These are phyloP conservation scores for Trichoderma endophyticum DNA, from an alignment of 2,329 filamentous ascomycete species.

Conservation along the genomic window DNA sequence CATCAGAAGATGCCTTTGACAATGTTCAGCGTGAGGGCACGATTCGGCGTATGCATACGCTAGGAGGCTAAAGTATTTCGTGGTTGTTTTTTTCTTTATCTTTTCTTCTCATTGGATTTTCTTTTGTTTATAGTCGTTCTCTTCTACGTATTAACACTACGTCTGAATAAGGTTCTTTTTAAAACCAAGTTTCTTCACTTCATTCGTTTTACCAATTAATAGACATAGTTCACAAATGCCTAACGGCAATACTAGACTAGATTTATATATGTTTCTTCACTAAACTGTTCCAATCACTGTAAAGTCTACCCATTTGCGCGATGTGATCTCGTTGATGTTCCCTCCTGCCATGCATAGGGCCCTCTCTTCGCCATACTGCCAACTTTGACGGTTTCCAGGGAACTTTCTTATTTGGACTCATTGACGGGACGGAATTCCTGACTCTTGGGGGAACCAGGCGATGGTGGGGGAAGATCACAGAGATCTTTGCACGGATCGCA, in stretches of 20 bases:
- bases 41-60: conserved; percentile 1
- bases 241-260: background rate
- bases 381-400: too few species aligned
- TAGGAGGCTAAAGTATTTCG: background rate
- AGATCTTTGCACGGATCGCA: background rate
- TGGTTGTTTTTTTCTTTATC: background rate
- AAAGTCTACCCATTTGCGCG: background rate
- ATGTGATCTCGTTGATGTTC: background rate
- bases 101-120: background rate
- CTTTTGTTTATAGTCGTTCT: background rate
- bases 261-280: background rate
- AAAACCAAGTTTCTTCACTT: background rate
- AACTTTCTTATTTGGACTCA: background rate
- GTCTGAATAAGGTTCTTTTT: background rate
- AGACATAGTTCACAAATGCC: background rate
- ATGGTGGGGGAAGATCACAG: background rate
- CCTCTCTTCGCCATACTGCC: background rate
- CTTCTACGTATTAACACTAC: background rate
- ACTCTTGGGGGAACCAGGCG: background rate
- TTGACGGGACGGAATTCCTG: background rate
- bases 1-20: conserved; percentile 7
- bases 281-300: too few species aligned
- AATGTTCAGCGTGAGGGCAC: background rate
- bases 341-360: background rate
- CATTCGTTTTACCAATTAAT: background rate